Evolutionary conservation across 768 basidiomycete genomes (phyloP).

Genomic region (Leccinellum rugosiceps): DNA sequence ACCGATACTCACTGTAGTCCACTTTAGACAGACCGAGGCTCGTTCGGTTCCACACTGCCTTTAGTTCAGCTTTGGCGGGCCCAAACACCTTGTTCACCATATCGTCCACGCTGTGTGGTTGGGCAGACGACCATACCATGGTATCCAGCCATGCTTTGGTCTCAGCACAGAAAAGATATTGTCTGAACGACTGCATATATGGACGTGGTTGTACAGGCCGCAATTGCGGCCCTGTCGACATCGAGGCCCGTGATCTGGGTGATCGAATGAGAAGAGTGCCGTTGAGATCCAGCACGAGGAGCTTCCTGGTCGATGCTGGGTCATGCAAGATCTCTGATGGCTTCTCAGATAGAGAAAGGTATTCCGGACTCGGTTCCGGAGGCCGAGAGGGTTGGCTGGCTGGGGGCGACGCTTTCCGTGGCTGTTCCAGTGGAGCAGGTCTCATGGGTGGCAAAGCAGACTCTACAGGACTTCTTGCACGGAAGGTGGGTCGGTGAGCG

Average conservation of each 20-base stretch:
- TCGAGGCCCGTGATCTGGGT: constrained; percentile 18
- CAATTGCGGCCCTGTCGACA: constrained; percentile 15
- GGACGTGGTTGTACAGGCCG: constrained; percentile 58
- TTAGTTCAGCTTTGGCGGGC: constrained; percentile 36
- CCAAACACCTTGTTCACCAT: constrained; percentile 71
- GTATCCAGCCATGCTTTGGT: constrained; percentile 73
- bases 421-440: neutral
- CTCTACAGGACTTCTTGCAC: constrained; percentile 7
- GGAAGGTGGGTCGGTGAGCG: constrained; percentile 5
- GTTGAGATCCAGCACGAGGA: constrained; percentile 65
- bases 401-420: constrained; percentile 4
- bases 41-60: constrained; percentile 78
- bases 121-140: constrained; percentile 89
- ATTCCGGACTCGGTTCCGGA: constrained; percentile 32
- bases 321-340: constrained; percentile 27
- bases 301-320: constrained; percentile 45
- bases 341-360: constrained; percentile 33
- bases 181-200: constrained; percentile 57
- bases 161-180: constrained; percentile 59
- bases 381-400: neutral
- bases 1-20: constrained; percentile 64
- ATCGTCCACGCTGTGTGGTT: constrained; percentile 71
- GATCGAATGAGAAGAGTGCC: constrained; percentile 69
- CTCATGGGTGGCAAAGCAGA: neutral
- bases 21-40: constrained; percentile 60